Evolutionary conservation across 352 stramenopile genomes (phyloP), one percentile per base, ranked within the genome.

Genomic region (Phytopythium boreale): DNA sequence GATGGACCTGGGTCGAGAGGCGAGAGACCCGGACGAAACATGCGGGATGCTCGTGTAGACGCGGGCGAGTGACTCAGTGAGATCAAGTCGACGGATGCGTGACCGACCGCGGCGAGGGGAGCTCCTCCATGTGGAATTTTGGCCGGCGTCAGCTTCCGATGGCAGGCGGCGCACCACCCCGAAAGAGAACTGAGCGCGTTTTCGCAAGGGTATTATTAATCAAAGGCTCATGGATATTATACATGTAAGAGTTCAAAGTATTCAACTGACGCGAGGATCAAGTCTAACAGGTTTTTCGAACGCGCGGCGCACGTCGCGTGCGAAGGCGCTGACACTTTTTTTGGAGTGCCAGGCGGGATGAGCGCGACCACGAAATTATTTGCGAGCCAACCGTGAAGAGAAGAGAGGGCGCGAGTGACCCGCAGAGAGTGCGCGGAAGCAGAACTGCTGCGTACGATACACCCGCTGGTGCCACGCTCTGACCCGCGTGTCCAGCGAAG

Each of bases 1-100:
- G 43, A 49, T 49, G 43, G 15, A 22, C 43, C 34, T 37, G 34
- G 5, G 34, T 2, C 37, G 24, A n/a, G n/a, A n/a, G n/a, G n/a
- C n/a, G n/a, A n/a, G n/a, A n/a, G n/a, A n/a, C n/a, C n/a, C 22
- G 47, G 47, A 55, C 47, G 47, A 55, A 55, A 36, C 47, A 55
- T 6, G 47, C n/a, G 47, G 44, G 44, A 51, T 51, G 44, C 44
- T 15, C 19, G n/a, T n/a, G n/a, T n/a, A n/a, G n/a, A n/a, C n/a
- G n/a, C n/a, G n/a, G n/a, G n/a, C n/a, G n/a, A 14, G 44, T 27
- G 20, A 27, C 20, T 19, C 43, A 6, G 20, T 51, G 44, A 29
- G 22, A 47, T 47, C 44, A 50, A 50, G 44, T 50, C 44, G 44
- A n/a, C 41, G 37, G 37, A 43, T 43, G 37, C n/a, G n/a, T n/a